Evolutionary conservation across 129 eudicot species (phyloP).

Genomic region (Rutidosis leptorrhynchoides): DNA sequence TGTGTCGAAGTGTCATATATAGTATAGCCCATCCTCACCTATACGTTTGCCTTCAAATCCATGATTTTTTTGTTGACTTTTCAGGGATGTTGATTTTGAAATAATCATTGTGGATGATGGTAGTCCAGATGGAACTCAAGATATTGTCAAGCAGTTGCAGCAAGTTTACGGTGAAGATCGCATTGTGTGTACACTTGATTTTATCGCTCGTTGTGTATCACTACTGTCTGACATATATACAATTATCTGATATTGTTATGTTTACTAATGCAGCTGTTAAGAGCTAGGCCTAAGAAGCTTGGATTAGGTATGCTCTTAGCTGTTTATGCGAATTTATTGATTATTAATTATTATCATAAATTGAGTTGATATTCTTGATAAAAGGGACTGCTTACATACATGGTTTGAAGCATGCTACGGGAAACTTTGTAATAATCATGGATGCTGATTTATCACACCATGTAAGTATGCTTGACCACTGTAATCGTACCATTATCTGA

Average conservation of each 20-base stretch:
- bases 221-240: not conserved
- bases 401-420: constrained; percentile 88
- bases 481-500: not conserved
- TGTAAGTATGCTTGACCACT: constrained; percentile 42
- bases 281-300: constrained; percentile 85
- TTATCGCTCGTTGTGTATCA: not conserved
- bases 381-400: constrained; percentile 93
- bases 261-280: constrained; percentile 49
- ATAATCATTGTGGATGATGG: constrained; percentile 91
- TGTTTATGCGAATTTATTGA: not conserved
- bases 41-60: not conserved
- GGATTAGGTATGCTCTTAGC: constrained; percentile 61
- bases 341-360: constrained; percentile 40
- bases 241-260: constrained; percentile 3
- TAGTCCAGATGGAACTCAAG: constrained; percentile 98
- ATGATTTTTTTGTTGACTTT: not conserved
- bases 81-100: constrained; percentile 77
- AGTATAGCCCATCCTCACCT: not conserved
- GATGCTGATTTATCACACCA: constrained; percentile 96
- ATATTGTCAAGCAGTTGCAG: constrained; percentile 87
- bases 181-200: constrained; percentile 46
- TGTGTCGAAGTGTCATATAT: not conserved
- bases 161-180: constrained; percentile 82
- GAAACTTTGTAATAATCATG: constrained; percentile 86
- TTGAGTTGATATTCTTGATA: constrained; percentile 19